phyloP scores from a whole-genome alignment of 139 green algal species.

The Coelastrella sp. region DNA sequence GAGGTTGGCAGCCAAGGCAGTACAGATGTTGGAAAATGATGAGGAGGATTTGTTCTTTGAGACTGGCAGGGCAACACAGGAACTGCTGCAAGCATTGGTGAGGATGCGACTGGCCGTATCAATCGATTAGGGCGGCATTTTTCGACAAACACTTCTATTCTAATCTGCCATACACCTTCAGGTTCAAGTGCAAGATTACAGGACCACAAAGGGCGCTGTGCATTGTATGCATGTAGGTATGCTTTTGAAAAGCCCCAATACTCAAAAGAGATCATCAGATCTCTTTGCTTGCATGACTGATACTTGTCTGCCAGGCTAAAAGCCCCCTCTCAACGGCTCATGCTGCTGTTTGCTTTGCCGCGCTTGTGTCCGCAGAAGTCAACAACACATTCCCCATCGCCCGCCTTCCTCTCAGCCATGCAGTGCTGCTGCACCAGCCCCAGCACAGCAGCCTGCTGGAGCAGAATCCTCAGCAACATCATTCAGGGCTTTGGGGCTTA shows the following conservation, averaged over 20 bases:
- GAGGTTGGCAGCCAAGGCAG: slow-evolving; percentile 31
- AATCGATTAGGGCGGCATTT: no score
- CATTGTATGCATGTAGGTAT: no score
- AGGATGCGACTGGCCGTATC: background rate
- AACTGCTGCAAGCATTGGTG: slow-evolving; percentile 52
- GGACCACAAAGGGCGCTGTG: no score
- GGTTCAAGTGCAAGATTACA: no score
- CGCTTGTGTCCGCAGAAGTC: background rate
- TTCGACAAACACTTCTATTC: no score
- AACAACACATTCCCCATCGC: background rate
- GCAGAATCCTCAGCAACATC: background rate
- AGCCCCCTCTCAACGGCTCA: background rate
- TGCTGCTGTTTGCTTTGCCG: background rate
- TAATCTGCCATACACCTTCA: no score
- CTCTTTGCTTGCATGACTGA: no score
- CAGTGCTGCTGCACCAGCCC: background rate
- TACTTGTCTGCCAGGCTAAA: no score
- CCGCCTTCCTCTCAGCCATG: background rate
- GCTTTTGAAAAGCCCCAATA: no score
- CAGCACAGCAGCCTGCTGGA: background rate
- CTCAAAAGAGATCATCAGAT: no score
- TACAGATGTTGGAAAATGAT: slow-evolving; percentile 47
- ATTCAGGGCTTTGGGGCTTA: slow-evolving; percentile 27
- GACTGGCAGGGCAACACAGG: slow-evolving; percentile 32
- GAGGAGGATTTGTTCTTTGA: slow-evolving; percentile 67